Conservation (phyloP, 2,329 filamentous ascomycete species). For the Pseudocercospora macadamiae region DNA sequence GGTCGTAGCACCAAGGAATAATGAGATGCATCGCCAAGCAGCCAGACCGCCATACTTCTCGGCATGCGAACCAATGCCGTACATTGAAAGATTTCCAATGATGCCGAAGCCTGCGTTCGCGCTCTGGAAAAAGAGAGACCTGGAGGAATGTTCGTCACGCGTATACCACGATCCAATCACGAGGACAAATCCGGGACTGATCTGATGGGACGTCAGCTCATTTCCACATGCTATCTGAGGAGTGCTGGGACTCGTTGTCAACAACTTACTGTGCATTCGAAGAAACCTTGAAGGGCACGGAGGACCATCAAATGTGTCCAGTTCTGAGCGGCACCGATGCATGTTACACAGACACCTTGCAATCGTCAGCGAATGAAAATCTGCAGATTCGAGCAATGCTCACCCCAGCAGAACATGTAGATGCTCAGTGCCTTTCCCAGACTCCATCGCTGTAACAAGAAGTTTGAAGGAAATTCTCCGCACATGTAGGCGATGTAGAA, state of each 20-base stretch:
- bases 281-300: slow-evolving; percentile 42
- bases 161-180: slow-evolving; percentile 42
- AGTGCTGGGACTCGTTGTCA: too few species aligned
- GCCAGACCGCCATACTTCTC: slow-evolving; percentile 30
- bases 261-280: slow-evolving; percentile 44
- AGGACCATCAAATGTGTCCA: slow-evolving; percentile 42
- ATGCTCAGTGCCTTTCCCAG: slow-evolving; percentile 41
- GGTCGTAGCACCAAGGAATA: slow-evolving; percentile 33
- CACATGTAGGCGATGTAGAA: slow-evolving; percentile 49
- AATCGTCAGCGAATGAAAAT: not conserved
- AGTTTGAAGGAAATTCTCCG: slow-evolving; percentile 42
- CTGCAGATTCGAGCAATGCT: not conserved
- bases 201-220: too few species aligned
- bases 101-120: slow-evolving; percentile 42
- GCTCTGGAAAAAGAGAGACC: slow-evolving; percentile 42
- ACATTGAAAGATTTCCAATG: slow-evolving; percentile 32
- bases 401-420: slow-evolving; percentile 41
- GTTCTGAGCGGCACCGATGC: slow-evolving; percentile 37
- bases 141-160: slow-evolving; percentile 39
- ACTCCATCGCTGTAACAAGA: slow-evolving; percentile 41
- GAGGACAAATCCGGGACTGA: slow-evolving; percentile 41
- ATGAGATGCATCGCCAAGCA: slow-evolving; percentile 35
- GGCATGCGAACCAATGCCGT: slow-evolving; percentile 33
- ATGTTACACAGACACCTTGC: slow-evolving; percentile 33
- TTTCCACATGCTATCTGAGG: too few species aligned